Evolutionary conservation across 2,329 filamentous ascomycete species (phyloP).

Genomic region (Nemania serpens): DNA sequence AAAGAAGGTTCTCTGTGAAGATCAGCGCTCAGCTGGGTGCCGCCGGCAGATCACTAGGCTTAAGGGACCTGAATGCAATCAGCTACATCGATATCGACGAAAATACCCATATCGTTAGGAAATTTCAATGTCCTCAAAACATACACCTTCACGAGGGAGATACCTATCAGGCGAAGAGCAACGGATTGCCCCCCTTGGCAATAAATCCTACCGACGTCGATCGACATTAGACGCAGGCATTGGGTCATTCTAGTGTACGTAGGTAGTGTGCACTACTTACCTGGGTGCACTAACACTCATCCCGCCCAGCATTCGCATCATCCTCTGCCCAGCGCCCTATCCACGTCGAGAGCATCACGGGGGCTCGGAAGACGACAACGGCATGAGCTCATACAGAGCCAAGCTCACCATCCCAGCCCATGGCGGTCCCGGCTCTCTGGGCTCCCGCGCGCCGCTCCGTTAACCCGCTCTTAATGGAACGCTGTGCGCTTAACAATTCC

Average conservation of each 20-base stretch:
- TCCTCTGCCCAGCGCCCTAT: not conserved
- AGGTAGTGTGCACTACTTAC: not conserved
- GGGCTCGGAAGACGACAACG: not conserved
- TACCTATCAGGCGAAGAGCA: slow-evolving; percentile 25
- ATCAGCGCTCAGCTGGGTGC: slow-evolving; percentile 13
- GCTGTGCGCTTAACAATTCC: slow-evolving; percentile 36
- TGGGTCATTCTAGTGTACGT: not conserved
- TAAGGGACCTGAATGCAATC: not conserved
- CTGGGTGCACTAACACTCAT: not conserved
- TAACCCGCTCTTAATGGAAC: slow-evolving; percentile 28
- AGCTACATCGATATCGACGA: slow-evolving; percentile 1
- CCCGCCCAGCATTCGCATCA: not conserved
- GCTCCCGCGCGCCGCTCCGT: slow-evolving; percentile 37
- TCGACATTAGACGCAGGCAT: slow-evolving; percentile 1
- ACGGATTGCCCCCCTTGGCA: slow-evolving; percentile 1
- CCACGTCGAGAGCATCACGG: slow-evolving; percentile 11
- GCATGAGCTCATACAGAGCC: slow-evolving; percentile 5
- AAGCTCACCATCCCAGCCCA: slow-evolving; percentile 16
- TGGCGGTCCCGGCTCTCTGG: slow-evolving; percentile 33
- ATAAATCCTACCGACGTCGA: slow-evolving; percentile 9
- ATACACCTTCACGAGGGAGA: not conserved
- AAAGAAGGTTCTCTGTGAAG: slow-evolving; percentile 15
- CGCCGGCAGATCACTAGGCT: slow-evolving; percentile 10
- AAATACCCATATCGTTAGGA: slow-evolving; percentile 13
- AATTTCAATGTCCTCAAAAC: slow-evolving; percentile 3